Evolutionary conservation across 1,284 basidiomycete genomes (phyloP).

Genomic region (Pseudozyma hubeiensis): DNA sequence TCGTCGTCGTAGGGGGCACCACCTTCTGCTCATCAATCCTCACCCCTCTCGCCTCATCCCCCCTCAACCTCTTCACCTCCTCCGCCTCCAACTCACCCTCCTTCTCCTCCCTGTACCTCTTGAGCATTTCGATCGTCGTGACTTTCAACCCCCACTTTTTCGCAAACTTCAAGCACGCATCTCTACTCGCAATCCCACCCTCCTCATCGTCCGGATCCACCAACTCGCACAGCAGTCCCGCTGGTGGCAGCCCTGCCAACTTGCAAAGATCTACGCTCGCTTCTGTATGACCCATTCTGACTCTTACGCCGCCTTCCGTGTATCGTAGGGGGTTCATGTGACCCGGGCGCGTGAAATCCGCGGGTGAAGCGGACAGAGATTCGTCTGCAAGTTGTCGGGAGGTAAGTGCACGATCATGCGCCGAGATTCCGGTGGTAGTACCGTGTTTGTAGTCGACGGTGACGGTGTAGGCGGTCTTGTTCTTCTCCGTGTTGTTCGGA

Average conservation of each 20-base stretch:
- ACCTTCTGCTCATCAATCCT: conserved; percentile 44
- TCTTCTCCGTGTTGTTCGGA: conserved; percentile 86
- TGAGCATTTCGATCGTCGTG: conserved; percentile 85
- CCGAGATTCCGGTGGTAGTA: conserved; percentile 97
- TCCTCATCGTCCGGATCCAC: conserved; percentile 87
- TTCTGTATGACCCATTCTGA: conserved; percentile 93
- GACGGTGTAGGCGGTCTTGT: conserved; percentile 95
- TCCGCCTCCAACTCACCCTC: conserved; percentile 41
- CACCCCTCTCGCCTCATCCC: conserved; percentile 38
- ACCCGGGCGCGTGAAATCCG: conserved; percentile 90
- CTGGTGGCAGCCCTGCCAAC: conserved; percentile 80
- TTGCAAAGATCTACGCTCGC: conserved; percentile 87
- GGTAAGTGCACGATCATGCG: conserved; percentile 90
- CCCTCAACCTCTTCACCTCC: conserved; percentile 9
- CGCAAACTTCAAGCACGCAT: conserved; percentile 93
- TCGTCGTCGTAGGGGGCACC: conserved; percentile 25
- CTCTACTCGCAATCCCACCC: conserved; percentile 94
- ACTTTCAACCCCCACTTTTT: conserved; percentile 89
- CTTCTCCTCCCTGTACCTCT: conserved; percentile 66
- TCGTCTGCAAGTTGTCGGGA: conserved; percentile 79
- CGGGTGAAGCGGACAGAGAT: conserved; percentile 41
- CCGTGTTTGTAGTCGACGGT: conserved; percentile 92
- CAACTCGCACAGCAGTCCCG: conserved; percentile 91
- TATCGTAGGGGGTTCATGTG: conserved; percentile 94
- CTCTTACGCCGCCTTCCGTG: conserved; percentile 83